These are phyloP conservation scores for Solanum hybrid DNA, from an alignment of 305 asterid species.

Conservation along the genomic window DNA sequence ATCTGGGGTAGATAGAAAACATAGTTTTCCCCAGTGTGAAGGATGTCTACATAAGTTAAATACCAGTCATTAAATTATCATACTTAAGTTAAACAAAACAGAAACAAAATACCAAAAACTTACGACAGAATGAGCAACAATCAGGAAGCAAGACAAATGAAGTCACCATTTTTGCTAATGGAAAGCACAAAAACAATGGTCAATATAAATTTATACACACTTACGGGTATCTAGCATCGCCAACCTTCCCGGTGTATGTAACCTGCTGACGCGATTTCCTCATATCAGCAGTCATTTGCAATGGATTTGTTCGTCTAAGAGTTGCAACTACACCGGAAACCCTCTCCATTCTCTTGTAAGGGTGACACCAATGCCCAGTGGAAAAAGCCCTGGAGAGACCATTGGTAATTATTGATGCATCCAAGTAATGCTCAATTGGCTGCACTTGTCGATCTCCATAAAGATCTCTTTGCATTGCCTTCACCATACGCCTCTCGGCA, in stretches of 20 bases:
- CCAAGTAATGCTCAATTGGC: slow-evolving; percentile 52
- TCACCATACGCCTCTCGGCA: slow-evolving; percentile 69
- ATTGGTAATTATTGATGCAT: slow-evolving; percentile 78
- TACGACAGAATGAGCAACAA: neutral
- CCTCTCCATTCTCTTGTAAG: slow-evolving; percentile 83
- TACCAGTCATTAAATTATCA: slow-evolving; percentile 1
- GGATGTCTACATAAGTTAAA: slow-evolving; percentile 60
- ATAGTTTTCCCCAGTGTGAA: slow-evolving; percentile 91
- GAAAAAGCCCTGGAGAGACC: slow-evolving; percentile 94
- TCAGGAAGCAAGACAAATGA: neutral
- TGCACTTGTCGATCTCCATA: slow-evolving; percentile 54
- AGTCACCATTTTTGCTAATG: neutral
- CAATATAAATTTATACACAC: slow-evolving; percentile 15
- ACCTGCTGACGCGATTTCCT: slow-evolving; percentile 91
- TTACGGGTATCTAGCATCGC: slow-evolving; percentile 98
- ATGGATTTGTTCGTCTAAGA: slow-evolving; percentile 76
- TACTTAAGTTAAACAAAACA: neutral
- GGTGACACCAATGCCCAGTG: slow-evolving; percentile 89
- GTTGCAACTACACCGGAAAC: slow-evolving; percentile 84
- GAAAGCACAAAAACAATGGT: slow-evolving; percentile 1
- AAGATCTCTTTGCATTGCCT: slow-evolving; percentile 74
- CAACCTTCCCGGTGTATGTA: slow-evolving; percentile 78
- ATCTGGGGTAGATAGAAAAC: slow-evolving; percentile 86
- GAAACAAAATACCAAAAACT: neutral
- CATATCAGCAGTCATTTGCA: slow-evolving; percentile 87